Conservation (phyloP, 352 stramenopile species). For the Globisporangium solare region DNA sequence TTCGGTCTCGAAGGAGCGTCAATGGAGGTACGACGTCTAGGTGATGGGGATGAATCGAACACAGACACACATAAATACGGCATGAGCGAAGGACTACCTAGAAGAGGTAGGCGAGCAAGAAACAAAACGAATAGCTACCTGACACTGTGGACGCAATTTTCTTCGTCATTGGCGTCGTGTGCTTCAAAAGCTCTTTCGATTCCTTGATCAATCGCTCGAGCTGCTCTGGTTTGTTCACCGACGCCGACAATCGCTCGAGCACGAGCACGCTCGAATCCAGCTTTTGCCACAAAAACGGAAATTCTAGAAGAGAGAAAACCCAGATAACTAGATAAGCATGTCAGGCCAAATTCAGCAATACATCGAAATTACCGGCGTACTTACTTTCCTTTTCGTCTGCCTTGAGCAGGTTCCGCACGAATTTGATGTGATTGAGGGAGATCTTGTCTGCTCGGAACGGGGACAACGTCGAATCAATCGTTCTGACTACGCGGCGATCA, state of each 20-base stretch:
- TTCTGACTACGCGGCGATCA: constrained; percentile 41
- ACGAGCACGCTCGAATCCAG: constrained; percentile 43
- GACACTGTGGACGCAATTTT: neutral
- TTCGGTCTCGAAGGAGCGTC: constrained; percentile 34
- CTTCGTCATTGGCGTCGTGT: constrained; percentile 5
- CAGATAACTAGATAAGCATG: neutral
- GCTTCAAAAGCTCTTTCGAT: constrained; percentile 42
- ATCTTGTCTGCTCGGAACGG: constrained; percentile 57
- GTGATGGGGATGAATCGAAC: neutral
- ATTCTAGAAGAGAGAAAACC: neutral
- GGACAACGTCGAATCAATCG: constrained; percentile 46
- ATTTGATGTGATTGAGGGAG: constrained; percentile 41
- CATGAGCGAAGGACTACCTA: neutral
- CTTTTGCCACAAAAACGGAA: constrained; percentile 53
- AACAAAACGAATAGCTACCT: neutral
- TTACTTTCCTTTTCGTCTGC: constrained; percentile 31
- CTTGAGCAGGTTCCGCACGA: constrained; percentile 54
- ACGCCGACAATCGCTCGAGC: constrained; percentile 39
- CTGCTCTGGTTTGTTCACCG: constrained; percentile 55
- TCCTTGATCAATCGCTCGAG: constrained; percentile 48
- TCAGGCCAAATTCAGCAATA: too few species aligned
- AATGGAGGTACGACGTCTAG: constrained; percentile 18
- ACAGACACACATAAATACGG: neutral
- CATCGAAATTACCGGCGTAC: neutral
- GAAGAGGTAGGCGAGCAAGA: neutral